A percentile compares a stretch with the other conserved stretches of the same genome.
These are phyloP conservation scores for Inosperma sp. DNA, from an alignment of 768 basidiomycete species.

Conservation along the genomic window DNA sequence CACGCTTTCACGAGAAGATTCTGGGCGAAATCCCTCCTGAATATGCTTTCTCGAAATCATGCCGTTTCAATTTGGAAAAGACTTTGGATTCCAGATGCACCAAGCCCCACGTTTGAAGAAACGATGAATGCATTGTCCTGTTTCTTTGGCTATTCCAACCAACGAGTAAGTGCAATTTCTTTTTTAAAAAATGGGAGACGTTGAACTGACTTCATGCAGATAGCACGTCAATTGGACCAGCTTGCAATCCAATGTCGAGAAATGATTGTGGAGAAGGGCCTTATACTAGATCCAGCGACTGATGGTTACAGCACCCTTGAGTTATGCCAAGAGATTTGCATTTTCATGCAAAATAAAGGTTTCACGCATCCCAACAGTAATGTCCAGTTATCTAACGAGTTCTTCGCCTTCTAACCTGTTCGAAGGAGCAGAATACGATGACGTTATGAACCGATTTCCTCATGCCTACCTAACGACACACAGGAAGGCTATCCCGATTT, in stretches of 20 bases:
- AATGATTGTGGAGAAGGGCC: constrained; percentile 29
- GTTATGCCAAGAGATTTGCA: constrained; percentile 43
- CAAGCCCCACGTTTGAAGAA: constrained; percentile 36
- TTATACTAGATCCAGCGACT: constrained; percentile 26
- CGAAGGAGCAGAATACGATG: constrained; percentile 29
- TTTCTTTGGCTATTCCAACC: constrained; percentile 44
- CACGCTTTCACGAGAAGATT: constrained; percentile 31
- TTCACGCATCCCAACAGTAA: constrained; percentile 1
- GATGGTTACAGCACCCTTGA: constrained; percentile 30
- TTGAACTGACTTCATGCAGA: constrained; percentile 26
- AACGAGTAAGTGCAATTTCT: constrained; percentile 32
- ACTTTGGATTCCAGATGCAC: constrained; percentile 13
- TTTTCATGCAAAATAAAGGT: constrained; percentile 36
- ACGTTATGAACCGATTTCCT: constrained; percentile 53
- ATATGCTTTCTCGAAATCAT: constrained; percentile 39
- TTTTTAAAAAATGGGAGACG: background rate
- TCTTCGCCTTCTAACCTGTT: background rate
- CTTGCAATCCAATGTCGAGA: constrained; percentile 39
- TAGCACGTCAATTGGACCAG: constrained; percentile 35
- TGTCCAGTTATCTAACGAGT: background rate
- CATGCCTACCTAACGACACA: constrained; percentile 50
- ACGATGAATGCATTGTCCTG: constrained; percentile 48
- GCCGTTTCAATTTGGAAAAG: constrained; percentile 39
- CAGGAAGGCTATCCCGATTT: constrained; percentile 53
- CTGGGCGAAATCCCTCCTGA: constrained; percentile 47